These are phyloP conservation scores for Lathyrus sativus DNA, from an alignment of 306 rosid species.

Conservation along the genomic window DNA sequence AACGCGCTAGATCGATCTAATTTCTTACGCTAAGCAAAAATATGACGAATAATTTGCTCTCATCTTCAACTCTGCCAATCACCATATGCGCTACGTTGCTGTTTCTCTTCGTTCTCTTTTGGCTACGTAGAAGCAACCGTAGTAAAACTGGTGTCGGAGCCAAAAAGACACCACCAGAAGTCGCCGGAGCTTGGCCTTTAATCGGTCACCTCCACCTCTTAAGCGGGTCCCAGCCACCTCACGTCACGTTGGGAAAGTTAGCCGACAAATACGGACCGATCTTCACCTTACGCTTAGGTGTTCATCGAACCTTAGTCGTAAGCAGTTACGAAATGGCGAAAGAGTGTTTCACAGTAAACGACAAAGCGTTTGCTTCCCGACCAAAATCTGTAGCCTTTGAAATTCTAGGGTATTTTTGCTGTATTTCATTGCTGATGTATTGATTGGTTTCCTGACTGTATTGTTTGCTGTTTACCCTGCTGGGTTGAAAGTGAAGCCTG, in stretches of 20 bases:
- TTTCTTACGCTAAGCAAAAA: not conserved
- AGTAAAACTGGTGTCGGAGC: too few relatives aligned
- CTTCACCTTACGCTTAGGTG: constrained; percentile 35
- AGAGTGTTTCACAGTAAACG: constrained; percentile 45
- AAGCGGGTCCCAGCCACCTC: constrained; percentile 1
- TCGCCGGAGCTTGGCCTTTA: constrained; percentile 39
- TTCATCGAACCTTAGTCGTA: constrained; percentile 29
- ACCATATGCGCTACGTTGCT: not conserved
- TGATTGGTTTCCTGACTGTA: too few relatives aligned
- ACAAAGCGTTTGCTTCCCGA: constrained; percentile 36
- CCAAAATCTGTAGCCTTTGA: constrained; percentile 37
- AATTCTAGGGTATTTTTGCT: constrained; percentile 33
- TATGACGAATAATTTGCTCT: not conserved
- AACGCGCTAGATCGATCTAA: not conserved
- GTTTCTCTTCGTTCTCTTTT: constrained; percentile 1
- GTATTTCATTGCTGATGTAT: too few relatives aligned
- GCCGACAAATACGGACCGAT: constrained; percentile 24
- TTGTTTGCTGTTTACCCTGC: too few relatives aligned
- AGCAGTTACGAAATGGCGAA: constrained; percentile 40
- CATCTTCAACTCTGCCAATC: not conserved
- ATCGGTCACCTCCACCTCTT: constrained; percentile 46
- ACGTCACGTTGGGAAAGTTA: constrained; percentile 5
- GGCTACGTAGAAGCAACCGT: not conserved
- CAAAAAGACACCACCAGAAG: constrained; percentile 32
- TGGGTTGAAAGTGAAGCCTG: too few relatives aligned